Base-by-base conservation (phyloP, 257 asterid species). In the Hygrophila difformis region DNA sequence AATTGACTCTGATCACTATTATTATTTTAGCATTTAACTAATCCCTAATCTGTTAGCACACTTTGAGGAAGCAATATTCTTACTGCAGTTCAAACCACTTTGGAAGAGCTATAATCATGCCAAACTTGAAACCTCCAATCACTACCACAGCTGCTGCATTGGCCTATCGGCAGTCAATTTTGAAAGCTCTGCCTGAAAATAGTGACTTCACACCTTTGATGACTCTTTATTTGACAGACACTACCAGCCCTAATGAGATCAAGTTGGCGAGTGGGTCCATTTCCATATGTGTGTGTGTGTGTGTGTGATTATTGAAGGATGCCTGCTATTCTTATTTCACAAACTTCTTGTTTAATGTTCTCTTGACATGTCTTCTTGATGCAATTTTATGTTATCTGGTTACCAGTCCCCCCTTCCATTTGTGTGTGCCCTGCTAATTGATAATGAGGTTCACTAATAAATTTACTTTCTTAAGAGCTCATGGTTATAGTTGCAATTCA, bases 41-140 rank as follows among this genome's bases (percentile, higher is more conserved):
- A 56, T 23, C 33, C 38, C 38, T 21, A 26, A 17, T 60, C 42
- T 44, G 14, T 39, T 15, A 48, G 18, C 26, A n/a, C 18, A 3
- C 13, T 29, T 62, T 28, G 7, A 67, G 51, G 53, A 24, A 38
- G 40, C 28, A 28, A 33, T 48, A 47, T 44, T 10, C 16, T 56
- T 59, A 39, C 13, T 65, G 22, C 53, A 85, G 98, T 66, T 77
- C 96, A 23, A 57, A 70, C 21, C 73, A 79, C 63, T 85, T 85
- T 63, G 81, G 85, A 53, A 85, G 98, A 71, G 98, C 98, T 63
- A 79, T 89, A 58, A 63, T 89, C 49, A 85, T 89, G 98, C 98
- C 98, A 39, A 85, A 89, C 65, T 60, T 82, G 66, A 85, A 71
- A 57, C 98, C 96, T 60, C 94, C 96, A 3, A 55, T 89, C 68